Percentiles rank a stretch among this genome's conserved stretches.
These are phyloP conservation scores for Thozetella sp. DNA, from an alignment of 495 filamentous ascomycete species.

Conservation along the genomic window DNA sequence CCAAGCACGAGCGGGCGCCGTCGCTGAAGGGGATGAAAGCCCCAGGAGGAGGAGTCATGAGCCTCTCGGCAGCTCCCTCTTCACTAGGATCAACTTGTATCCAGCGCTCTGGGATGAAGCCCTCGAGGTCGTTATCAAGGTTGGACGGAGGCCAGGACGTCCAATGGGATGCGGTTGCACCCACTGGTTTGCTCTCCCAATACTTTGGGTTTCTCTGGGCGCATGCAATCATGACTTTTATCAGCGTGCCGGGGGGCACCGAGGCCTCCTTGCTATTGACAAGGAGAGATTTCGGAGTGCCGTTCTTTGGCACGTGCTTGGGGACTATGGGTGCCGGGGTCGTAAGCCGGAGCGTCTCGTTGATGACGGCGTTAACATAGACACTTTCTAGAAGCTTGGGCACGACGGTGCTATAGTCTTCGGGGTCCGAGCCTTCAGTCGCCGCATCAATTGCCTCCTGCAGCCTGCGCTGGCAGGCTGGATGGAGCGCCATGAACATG, in stretches of 20 bases:
- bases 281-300: slow-evolving; percentile 34
- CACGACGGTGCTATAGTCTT: slow-evolving; percentile 53
- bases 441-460: slow-evolving; percentile 58
- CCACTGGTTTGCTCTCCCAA: slow-evolving; percentile 10
- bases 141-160: slow-evolving; percentile 24
- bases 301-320: background rate
- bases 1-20: slow-evolving; percentile 63
- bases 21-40: slow-evolving; percentile 68
- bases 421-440: slow-evolving; percentile 38
- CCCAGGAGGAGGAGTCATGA: slow-evolving; percentile 56
- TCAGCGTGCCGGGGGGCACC: slow-evolving; percentile 34
- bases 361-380: slow-evolving; percentile 5
- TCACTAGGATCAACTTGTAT: slow-evolving; percentile 9
- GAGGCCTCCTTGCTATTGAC: slow-evolving; percentile 36
- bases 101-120: slow-evolving; percentile 7
- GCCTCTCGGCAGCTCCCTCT: slow-evolving; percentile 25
- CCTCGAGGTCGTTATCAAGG: slow-evolving; percentile 16
- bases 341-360: slow-evolving; percentile 5
- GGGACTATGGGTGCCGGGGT: background rate
- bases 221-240: slow-evolving; percentile 40
- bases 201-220: slow-evolving; percentile 54
- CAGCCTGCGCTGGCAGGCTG: slow-evolving; percentile 46
- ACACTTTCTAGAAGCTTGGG: background rate
- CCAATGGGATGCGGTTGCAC: background rate
- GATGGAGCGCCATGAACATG: slow-evolving; percentile 54